Evolutionary conservation across 257 asterid species (phyloP), one percentile per base, ranked within the genome.

Genomic region (Prunella vulgaris): DNA sequence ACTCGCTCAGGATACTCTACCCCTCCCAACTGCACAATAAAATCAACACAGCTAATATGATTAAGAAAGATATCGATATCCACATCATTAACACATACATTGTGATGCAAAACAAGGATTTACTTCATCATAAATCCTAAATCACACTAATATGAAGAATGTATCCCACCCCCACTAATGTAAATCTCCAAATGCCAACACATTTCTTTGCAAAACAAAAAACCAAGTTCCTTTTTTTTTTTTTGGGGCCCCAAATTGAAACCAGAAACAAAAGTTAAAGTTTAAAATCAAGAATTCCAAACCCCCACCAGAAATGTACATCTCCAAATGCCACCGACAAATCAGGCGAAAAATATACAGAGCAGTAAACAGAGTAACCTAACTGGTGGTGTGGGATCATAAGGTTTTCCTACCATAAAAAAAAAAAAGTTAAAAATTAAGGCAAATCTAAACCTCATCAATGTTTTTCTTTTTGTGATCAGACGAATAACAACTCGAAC

Each of bases 1-100:
- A 79, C 76, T 77, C 97, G 81, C 84, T 92, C 97, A 0, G 97
- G 97, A 76, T 82, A 87, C 68, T 85, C 93, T 61, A 75, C 83
- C 30, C 72, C 77, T 76, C 76, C 88, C 78, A 82, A 73, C 78
- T 80, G 87, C 62, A 77, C 67, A 48, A 33, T n/a, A 5, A 69
- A 24, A 57, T 65, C 68, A 77, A 18, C 8, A 32, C 49, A 58
- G 48, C n/a, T 17, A 53, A 51, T 15, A 58, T 21, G 10, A 25
- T 24, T n/a, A 53, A 59, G 68, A 37, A n/a, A 70, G 6, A 35
- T 7, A 61, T 4, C 10, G 10, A 8, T 37, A 8, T 10, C 44
- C 14, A 37, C 40, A 28, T 56, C 68, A 53, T 44, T 28, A 64
- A 46, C 67, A 49, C 42, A 24, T 22, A 13, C 8, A 52, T n/a